Conservation (phyloP, 768 basidiomycete genomes). For the Suillus brevipes region DNA sequence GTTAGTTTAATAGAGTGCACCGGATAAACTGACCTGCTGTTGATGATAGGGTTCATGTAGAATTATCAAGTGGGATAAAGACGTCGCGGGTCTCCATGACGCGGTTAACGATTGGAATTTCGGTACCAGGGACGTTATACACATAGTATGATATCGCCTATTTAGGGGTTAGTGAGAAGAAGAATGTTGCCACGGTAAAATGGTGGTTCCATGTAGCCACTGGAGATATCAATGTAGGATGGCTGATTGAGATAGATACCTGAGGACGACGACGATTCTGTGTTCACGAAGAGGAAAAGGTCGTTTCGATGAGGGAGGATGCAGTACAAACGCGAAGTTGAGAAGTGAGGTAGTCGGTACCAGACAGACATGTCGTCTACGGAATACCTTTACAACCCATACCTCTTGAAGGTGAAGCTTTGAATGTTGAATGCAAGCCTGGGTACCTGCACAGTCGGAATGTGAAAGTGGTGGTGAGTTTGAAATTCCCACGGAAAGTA, state of each 20-base stretch:
- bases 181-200: constrained; percentile 97
- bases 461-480: too few species aligned
- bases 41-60: constrained; percentile 20
- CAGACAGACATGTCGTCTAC: too few species aligned
- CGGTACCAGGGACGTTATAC: constrained; percentile 90
- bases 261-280: constrained; percentile 95
- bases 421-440: too few species aligned
- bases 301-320: constrained; percentile 97
- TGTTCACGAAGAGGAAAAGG: constrained; percentile 86
- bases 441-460: too few species aligned
- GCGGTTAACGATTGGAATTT: constrained; percentile 95
- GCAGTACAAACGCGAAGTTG: constrained; percentile 85
- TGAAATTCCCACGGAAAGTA: too few species aligned
- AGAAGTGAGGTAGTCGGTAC: constrained; percentile 65
- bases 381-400: too few species aligned
- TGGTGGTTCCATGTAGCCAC: constrained; percentile 95
- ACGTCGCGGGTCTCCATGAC: constrained; percentile 89
- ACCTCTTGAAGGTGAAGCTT: too few species aligned
- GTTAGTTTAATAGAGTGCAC: too few species aligned
- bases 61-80: constrained; percentile 34
- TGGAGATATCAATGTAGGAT: constrained; percentile 26
- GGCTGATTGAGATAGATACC: constrained; percentile 46
- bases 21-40: constrained; percentile 18
- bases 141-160: constrained; percentile 93
- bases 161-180: constrained; percentile 86